Conservation (phyloP, 148 eudicot genomes). For the Gaultheria prostrata region DNA sequence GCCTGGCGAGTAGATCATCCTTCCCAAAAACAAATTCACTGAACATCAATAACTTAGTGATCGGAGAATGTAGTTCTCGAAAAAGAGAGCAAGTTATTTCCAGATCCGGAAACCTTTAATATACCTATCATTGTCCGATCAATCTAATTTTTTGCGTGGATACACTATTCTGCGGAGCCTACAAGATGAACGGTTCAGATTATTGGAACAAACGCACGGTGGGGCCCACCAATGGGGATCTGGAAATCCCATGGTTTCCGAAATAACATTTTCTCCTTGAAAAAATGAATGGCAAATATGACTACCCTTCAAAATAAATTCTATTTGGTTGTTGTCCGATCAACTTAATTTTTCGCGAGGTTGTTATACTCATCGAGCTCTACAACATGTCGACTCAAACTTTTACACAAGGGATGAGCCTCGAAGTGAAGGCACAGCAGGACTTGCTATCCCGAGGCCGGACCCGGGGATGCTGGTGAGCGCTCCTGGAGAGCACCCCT, state of each 20-base stretch:
- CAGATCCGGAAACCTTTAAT: too few species aligned
- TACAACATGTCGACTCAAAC: not conserved
- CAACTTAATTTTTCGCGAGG: not conserved
- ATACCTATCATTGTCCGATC: too few species aligned
- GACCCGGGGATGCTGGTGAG: too few species aligned
- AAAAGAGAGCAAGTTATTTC: too few species aligned
- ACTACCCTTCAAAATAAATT: not conserved
- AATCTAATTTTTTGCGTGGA: too few species aligned
- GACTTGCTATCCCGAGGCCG: not conserved
- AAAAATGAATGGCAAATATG: not conserved
- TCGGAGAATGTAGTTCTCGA: not conserved
- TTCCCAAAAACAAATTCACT: not conserved
- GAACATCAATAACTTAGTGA: not conserved
- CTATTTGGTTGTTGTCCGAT: not conserved
- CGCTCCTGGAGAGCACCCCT: too few species aligned
- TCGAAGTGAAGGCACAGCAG: not conserved
- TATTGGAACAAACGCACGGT: too few species aligned
- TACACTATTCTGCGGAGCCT: too few species aligned
- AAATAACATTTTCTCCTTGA: not conserved
- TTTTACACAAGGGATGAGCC: not conserved
- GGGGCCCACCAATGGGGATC: too few species aligned
- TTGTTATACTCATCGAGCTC: not conserved
- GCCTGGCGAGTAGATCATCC: not conserved
- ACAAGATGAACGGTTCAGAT: too few species aligned
- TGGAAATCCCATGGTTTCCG: too few species aligned